A percentile compares a stretch with the other conserved stretches of the same genome.
Conservation (phyloP, 805 yeast species). For the Millerago galiae region DNA sequence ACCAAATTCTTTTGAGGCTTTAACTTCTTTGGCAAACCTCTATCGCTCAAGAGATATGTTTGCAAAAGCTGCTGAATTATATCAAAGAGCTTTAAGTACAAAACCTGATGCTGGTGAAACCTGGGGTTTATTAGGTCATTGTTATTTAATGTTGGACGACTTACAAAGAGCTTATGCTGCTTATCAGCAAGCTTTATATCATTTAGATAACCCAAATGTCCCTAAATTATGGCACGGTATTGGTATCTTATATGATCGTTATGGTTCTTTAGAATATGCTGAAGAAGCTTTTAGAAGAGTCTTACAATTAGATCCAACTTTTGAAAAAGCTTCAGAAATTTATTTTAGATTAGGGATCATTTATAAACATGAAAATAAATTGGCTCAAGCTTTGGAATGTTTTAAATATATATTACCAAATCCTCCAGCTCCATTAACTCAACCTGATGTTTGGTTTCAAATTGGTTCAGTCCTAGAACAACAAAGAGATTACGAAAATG, state of each 20-base stretch:
- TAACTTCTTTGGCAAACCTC: constrained; percentile 80
- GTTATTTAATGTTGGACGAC: constrained; percentile 95
- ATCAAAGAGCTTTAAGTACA: constrained; percentile 76
- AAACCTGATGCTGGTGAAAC: constrained; percentile 90
- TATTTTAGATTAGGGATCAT: constrained; percentile 95
- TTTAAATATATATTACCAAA: constrained; percentile 83
- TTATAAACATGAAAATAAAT: constrained; percentile 89
- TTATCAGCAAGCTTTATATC: constrained; percentile 91
- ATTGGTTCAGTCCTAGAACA: constrained; percentile 94
- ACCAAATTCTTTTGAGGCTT: constrained; percentile 79
- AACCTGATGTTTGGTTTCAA: constrained; percentile 98
- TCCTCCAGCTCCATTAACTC: constrained; percentile 95
- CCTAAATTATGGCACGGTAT: constrained; percentile 99
- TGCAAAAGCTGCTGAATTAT: constrained; percentile 89
- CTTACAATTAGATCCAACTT: constrained; percentile 89
- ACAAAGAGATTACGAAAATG: constrained; percentile 84
- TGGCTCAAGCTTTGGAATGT: constrained; percentile 85
- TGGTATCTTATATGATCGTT: constrained; percentile 92
- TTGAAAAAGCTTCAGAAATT: constrained; percentile 93
- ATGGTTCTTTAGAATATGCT: constrained; percentile 94
- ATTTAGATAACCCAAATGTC: constrained; percentile 86
- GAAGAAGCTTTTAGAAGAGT: constrained; percentile 98
- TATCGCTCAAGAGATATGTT: constrained; percentile 87
- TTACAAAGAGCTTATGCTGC: constrained; percentile 93
- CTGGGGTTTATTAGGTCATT: constrained; percentile 96